Evolutionary conservation across 495 filamentous ascomycete genomes (phyloP).

Genomic region (Neurospora pannonica): DNA sequence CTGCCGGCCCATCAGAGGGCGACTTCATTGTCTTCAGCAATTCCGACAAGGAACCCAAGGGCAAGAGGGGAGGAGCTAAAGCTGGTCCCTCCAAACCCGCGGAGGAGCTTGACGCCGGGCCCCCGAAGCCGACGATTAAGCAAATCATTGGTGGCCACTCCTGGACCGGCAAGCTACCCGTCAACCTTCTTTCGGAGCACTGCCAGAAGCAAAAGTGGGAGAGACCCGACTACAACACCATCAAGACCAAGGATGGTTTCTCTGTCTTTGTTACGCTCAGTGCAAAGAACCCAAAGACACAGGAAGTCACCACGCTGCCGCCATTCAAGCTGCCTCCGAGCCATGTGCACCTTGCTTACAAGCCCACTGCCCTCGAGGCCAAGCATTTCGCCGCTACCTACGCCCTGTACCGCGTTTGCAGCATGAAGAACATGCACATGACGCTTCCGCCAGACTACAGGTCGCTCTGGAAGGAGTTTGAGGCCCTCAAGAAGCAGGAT

Average conservation of each 20-base stretch:
- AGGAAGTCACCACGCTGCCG: constrained; percentile 59
- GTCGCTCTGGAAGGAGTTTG: constrained; percentile 82
- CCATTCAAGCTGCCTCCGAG: constrained; percentile 72
- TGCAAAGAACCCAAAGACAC: constrained; percentile 72
- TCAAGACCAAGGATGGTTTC: constrained; percentile 51
- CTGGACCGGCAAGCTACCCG: constrained; percentile 95
- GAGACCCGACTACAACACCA: constrained; percentile 75
- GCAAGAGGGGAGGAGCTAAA: constrained; percentile 41
- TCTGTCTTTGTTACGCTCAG: constrained; percentile 71
- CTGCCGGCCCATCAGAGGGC: constrained; percentile 35
- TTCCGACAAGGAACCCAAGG: constrained; percentile 46
- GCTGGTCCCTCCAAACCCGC: constrained; percentile 14
- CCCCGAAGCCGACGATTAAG: constrained; percentile 72
- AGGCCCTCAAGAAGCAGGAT: constrained; percentile 67
- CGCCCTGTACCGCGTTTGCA: constrained; percentile 81
- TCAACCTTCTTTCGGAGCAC: constrained; percentile 87
- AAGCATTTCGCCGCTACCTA: constrained; percentile 88
- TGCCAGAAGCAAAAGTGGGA: constrained; percentile 94
- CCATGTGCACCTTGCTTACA: constrained; percentile 56
- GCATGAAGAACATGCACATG: constrained; percentile 88
- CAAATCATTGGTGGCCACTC: constrained; percentile 87
- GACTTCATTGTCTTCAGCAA: constrained; percentile 63
- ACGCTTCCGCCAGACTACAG: constrained; percentile 85
- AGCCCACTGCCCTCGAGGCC: constrained; percentile 76
- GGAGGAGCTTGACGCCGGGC: constrained; percentile 28